A percentile compares a stretch with the other conserved stretches of the same genome.
phyloP scores from a whole-genome alignment of 2,329 filamentous ascomycete genomes.

The Penicillium sp. region DNA sequence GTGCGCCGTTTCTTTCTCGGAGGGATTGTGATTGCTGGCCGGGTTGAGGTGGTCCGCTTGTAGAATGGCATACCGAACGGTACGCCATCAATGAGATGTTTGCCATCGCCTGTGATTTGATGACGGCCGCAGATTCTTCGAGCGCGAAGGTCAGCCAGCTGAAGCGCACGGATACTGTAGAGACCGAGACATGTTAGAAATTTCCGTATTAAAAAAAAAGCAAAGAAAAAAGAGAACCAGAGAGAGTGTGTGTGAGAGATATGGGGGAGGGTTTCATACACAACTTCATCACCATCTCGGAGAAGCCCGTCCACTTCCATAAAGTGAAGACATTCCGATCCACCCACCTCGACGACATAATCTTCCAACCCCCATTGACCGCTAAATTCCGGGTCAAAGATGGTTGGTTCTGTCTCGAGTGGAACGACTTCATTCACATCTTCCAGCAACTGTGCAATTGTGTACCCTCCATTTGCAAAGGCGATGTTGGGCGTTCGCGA shows the following conservation, averaged over 20 bases:
- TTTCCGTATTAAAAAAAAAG: background rate
- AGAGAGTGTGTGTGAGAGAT: background rate
- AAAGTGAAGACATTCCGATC: constrained; percentile 85
- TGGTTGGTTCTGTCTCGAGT: constrained; percentile 58
- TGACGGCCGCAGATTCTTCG: constrained; percentile 68
- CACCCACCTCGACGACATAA: constrained; percentile 76
- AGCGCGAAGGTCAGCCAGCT: constrained; percentile 66
- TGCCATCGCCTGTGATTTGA: constrained; percentile 74
- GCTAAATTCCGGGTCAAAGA: constrained; percentile 28
- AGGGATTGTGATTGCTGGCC: constrained; percentile 65
- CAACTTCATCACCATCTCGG: constrained; percentile 76
- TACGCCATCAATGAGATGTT: constrained; percentile 76
- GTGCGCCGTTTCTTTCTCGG: constrained; percentile 62
- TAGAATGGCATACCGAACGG: constrained; percentile 72
- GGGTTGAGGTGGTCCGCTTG: constrained; percentile 48
- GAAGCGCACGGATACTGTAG: constrained; percentile 68
- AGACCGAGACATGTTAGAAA: background rate
- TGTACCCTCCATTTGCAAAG: constrained; percentile 51
- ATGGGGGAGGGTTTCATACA: constrained; percentile 49
- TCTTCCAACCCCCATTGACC: constrained; percentile 79
- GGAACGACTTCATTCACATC: constrained; percentile 75
- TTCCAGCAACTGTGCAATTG: constrained; percentile 69
- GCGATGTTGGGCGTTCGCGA: constrained; percentile 31
- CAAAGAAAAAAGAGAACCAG: background rate
- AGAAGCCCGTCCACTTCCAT: constrained; percentile 63